phyloP scores from a whole-genome alignment of 805 yeast species.

The Kluyveromyces wickerhamii region DNA sequence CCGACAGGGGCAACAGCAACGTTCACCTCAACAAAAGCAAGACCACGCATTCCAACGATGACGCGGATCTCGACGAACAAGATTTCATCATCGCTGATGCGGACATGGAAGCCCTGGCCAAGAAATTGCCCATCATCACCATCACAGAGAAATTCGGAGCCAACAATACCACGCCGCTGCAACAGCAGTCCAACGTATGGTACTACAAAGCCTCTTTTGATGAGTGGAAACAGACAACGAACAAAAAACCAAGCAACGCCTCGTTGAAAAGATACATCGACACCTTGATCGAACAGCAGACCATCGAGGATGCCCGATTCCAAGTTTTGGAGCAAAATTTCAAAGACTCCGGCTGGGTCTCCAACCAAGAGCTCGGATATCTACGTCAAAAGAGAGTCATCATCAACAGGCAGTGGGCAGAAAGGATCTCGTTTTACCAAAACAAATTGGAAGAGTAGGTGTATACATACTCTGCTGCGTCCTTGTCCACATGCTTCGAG shows the following conservation, averaged over 20 bases:
- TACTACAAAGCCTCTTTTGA: conserved; percentile 14
- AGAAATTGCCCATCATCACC: conserved; percentile 19
- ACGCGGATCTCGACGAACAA: conserved; percentile 1
- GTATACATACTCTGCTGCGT: no score
- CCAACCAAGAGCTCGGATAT: conserved; percentile 17
- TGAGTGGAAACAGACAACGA: conserved; percentile 2
- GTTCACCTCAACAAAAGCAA: conserved; percentile 4
- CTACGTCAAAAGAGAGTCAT: conserved; percentile 21
- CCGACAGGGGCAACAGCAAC: conserved; percentile 1
- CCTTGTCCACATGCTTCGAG: no score
- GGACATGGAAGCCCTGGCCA: conserved; percentile 17
- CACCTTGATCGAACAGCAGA: conserved; percentile 20
- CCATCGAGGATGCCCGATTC: conserved; percentile 23
- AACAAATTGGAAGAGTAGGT: conserved; percentile 14
- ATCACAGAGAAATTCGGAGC: conserved; percentile 19
- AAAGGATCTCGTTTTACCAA: conserved; percentile 23
- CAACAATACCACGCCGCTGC: conserved; percentile 12
- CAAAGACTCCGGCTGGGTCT: conserved; percentile 25
- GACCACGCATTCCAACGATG: conserved; percentile 9
- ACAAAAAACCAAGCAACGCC: conserved; percentile 12
- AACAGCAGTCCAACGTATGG: conserved; percentile 18
- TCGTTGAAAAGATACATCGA: conserved; percentile 20
- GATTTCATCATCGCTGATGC: conserved; percentile 3
- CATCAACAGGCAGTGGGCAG: conserved; percentile 27
- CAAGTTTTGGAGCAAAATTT: conserved; percentile 20